Conservation (phyloP, 1,284 basidiomycete species). For the Sanguinoderma infundibulare region DNA sequence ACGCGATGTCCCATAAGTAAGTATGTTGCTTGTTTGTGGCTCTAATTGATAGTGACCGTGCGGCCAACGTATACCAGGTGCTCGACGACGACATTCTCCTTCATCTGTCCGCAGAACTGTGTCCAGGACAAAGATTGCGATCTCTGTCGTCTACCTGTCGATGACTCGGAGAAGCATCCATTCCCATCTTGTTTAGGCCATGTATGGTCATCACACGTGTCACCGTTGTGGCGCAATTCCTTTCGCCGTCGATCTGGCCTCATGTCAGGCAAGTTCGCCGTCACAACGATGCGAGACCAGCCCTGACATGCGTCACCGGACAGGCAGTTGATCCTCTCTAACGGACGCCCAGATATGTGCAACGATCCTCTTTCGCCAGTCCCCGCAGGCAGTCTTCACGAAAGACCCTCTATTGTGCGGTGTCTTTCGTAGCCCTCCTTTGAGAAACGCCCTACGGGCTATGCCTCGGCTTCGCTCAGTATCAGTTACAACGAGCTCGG, state of each 20-base stretch:
- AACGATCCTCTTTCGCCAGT: too few relatives aligned
- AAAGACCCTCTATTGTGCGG: not conserved
- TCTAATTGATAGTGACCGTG: too few relatives aligned
- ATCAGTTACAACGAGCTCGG: not conserved
- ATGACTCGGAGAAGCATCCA: not conserved
- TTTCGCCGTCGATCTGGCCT: not conserved
- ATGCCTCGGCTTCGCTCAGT: not conserved
- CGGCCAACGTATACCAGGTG: not conserved
- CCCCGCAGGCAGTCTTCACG: too few relatives aligned
- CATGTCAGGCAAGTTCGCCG: not conserved
- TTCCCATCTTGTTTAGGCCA: not conserved
- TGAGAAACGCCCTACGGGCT: not conserved
- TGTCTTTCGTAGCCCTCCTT: not conserved
- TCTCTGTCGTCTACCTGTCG: not conserved
- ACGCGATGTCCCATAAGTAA: too few relatives aligned
- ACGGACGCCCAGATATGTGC: too few relatives aligned
- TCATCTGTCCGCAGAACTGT: not conserved
- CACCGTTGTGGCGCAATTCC: not conserved
- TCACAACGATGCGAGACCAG: not conserved
- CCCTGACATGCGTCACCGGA: not conserved
- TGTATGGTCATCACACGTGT: not conserved
- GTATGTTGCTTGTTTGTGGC: too few relatives aligned
- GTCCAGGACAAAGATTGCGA: not conserved
- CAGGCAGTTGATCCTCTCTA: not conserved
- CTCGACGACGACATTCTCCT: not conserved